Conservation (phyloP, 192 early-diverging fungal species). For the Jimgerdemannia lactiflua region DNA sequence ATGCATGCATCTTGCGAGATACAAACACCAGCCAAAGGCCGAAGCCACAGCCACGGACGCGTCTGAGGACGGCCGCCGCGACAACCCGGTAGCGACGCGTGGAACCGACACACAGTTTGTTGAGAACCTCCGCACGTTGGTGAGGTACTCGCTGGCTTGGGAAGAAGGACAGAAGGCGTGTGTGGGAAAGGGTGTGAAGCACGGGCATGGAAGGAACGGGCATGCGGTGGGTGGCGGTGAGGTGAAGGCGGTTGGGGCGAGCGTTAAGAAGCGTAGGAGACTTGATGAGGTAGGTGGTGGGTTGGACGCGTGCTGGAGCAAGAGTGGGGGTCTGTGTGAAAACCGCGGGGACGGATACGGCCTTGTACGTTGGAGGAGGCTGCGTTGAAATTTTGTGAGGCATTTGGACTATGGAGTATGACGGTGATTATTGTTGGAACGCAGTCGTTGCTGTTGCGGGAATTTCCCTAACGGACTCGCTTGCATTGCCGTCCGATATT, state of each 20-base stretch:
- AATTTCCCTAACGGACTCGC: too few relatives aligned
- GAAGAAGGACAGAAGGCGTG: constrained; percentile 1
- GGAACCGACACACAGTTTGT: not conserved
- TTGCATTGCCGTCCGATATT: too few relatives aligned
- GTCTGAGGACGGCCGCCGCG: not conserved
- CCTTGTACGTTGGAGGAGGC: not conserved
- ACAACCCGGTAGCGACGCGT: not conserved
- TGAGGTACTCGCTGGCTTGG: constrained; percentile 16
- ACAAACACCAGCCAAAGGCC: not conserved
- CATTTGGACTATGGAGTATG: too few relatives aligned
- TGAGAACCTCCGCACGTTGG: constrained; percentile 11
- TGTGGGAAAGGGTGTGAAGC: not conserved
- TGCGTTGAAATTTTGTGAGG: too few relatives aligned
- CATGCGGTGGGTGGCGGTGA: not conserved
- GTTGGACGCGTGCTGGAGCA: not conserved
- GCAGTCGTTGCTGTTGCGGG: too few relatives aligned
- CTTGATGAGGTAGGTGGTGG: not conserved
- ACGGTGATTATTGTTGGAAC: too few relatives aligned
- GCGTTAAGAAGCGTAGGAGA: not conserved
- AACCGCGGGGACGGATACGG: not conserved
- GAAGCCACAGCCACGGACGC: not conserved
- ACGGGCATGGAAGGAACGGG: constrained; percentile 9
- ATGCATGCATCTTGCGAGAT: constrained; percentile 16
- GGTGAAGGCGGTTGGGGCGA: not conserved
- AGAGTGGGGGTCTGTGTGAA: constrained; percentile 7